These are phyloP conservation scores for Chaetomiaceae sp. DNA, from an alignment of 2,329 filamentous ascomycete genomes.

Conservation along the genomic window DNA sequence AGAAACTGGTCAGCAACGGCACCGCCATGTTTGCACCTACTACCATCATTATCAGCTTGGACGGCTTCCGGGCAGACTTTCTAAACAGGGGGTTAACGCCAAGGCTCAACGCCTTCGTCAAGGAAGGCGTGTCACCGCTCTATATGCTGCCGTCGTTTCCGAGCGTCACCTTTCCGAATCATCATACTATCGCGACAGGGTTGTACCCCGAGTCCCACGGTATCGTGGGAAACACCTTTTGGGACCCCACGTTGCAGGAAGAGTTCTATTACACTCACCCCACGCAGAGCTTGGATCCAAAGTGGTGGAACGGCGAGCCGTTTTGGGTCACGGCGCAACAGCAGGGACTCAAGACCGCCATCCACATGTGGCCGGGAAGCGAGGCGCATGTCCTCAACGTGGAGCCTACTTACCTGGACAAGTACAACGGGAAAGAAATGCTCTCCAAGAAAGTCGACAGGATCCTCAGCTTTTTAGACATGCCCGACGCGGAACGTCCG, in stretches of 20 bases:
- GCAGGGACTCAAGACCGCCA: constrained; percentile 70
- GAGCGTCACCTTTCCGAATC: constrained; percentile 93
- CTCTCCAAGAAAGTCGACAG: constrained; percentile 72
- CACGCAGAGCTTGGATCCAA: constrained; percentile 67
- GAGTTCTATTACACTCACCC: constrained; percentile 89
- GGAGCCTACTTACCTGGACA: constrained; percentile 77
- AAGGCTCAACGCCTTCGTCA: constrained; percentile 70
- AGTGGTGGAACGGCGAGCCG: constrained; percentile 95
- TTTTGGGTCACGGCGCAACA: constrained; percentile 91
- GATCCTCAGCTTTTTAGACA: constrained; percentile 78
- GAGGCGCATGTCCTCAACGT: constrained; percentile 77
- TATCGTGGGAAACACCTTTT: constrained; percentile 90
- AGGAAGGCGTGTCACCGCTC: constrained; percentile 78
- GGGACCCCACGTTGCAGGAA: constrained; percentile 70
- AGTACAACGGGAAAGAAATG: constrained; percentile 72
- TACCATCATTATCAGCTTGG: constrained; percentile 87
- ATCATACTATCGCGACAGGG: constrained; percentile 89
- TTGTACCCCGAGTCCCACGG: constrained; percentile 91
- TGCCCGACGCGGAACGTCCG: constrained; percentile 73
- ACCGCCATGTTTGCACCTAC: constrained; percentile 86
- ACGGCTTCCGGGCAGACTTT: constrained; percentile 95
- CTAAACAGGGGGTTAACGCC: constrained; percentile 79
- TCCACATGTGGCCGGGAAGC: constrained; percentile 99
- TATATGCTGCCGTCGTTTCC: constrained; percentile 96
- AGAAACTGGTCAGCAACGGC: constrained; percentile 63